Percentiles rank a stretch among this genome's conserved stretches.
phyloP scores from a whole-genome alignment of 1,139 yeast species.

The Saccharomyces uvarum region DNA sequence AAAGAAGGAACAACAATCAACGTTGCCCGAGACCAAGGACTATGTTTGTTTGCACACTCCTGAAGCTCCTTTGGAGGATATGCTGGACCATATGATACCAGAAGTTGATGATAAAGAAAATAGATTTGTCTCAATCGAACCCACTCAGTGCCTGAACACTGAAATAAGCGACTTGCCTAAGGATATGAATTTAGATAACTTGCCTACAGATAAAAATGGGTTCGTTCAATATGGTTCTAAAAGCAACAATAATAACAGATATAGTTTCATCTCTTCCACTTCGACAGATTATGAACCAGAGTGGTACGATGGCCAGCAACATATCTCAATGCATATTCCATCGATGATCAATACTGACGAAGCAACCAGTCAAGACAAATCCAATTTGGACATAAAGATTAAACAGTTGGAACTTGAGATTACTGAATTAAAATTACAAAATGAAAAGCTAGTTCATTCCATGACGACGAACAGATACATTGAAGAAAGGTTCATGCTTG shows the following conservation, averaged over 20 bases:
- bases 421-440: constrained; percentile 29
- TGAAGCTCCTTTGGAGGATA: not conserved
- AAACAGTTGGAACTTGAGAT: constrained; percentile 30
- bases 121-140: not conserved
- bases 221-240: constrained; percentile 17
- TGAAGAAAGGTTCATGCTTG: constrained; percentile 22
- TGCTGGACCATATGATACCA: not conserved
- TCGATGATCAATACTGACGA: constrained; percentile 1
- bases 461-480: constrained; percentile 23
- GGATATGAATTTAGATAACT: constrained; percentile 14
- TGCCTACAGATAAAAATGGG: constrained; percentile 23
- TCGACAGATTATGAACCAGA: constrained; percentile 28
- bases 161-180: constrained; percentile 8
- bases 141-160: not conserved
- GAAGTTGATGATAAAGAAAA: not conserved
- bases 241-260: constrained; percentile 18
- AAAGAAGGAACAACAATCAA: not conserved
- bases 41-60: not conserved
- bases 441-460: constrained; percentile 29
- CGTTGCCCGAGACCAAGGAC: not conserved
- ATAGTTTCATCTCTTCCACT: constrained; percentile 28
- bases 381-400: constrained; percentile 25
- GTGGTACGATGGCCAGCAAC: constrained; percentile 15
- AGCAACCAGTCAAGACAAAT: constrained; percentile 3
- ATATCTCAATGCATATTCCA: not conserved